Percentiles rank a stretch among this genome's conserved stretches.
Evolutionary conservation across 139 green algal genomes (phyloP).

Genomic region (Ettlia oleoabundans): DNA sequence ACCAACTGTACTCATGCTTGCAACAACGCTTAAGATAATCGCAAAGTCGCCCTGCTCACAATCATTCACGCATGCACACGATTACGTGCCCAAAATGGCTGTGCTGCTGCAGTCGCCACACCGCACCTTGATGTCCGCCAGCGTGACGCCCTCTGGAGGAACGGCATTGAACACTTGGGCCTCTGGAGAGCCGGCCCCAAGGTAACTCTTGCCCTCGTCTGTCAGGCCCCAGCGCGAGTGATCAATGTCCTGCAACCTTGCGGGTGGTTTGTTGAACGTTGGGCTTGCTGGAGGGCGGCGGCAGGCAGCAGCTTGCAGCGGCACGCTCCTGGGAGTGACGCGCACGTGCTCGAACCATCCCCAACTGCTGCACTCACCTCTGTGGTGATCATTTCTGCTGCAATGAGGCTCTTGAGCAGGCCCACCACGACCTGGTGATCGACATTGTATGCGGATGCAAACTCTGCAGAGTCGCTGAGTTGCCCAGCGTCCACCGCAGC

Average conservation of each 20-base stretch:
- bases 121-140: conserved; percentile 80
- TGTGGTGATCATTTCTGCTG: conserved; percentile 78
- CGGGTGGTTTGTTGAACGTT: no score
- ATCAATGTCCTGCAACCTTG: conserved; percentile 78
- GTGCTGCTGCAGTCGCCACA: no score
- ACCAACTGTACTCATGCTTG: no score
- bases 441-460: conserved; percentile 19
- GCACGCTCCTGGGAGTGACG: no score
- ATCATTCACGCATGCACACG: no score
- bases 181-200: conserved; percentile 82
- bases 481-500: not conserved
- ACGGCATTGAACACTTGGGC: conserved; percentile 84
- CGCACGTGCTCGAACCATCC: no score
- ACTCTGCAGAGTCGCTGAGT: conserved; percentile 1
- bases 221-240: conserved; percentile 80
- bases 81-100: no score
- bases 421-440: conserved; percentile 86
- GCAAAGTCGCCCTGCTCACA: no score
- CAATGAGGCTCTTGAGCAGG: conserved; percentile 82
- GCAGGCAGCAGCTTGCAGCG: no score
- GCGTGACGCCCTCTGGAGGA: conserved; percentile 68
- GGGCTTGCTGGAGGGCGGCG: no score
- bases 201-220: conserved; percentile 75
- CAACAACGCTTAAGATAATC: no score
- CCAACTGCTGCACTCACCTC: conserved; percentile 73